A percentile compares a stretch with the other conserved stretches of the same genome.
phyloP scores from a whole-genome alignment of 2,329 filamentous ascomycete genomes.

The Aureobasidium sp. region DNA sequence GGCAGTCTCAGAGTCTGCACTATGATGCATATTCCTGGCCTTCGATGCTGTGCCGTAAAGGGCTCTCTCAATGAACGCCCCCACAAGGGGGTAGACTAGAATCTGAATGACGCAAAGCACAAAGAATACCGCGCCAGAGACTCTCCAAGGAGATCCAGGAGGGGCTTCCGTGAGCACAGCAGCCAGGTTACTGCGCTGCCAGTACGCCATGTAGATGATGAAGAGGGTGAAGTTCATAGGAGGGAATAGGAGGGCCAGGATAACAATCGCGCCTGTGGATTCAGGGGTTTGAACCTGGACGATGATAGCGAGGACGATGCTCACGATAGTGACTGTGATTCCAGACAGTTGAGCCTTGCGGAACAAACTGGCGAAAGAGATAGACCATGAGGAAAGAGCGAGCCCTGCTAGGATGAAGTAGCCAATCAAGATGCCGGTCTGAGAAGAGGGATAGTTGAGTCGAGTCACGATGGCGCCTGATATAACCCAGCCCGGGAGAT shows the following conservation, averaged over 20 bases:
- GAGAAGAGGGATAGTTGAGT: constrained; percentile 56
- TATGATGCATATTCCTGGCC: constrained; percentile 46
- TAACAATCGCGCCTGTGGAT: constrained; percentile 68
- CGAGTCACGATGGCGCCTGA: constrained; percentile 74
- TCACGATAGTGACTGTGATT: constrained; percentile 77
- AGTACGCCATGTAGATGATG: constrained; percentile 80
- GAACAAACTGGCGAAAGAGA: constrained; percentile 87
- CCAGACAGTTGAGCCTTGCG: constrained; percentile 89
- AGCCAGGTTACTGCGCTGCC: constrained; percentile 67
- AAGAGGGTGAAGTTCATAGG: constrained; percentile 93
- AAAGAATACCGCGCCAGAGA: constrained; percentile 82
- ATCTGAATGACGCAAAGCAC: constrained; percentile 82
- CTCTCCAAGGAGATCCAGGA: constrained; percentile 62
- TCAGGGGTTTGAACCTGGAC: constrained; percentile 77
- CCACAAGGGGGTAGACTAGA: constrained; percentile 79
- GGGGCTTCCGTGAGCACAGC: constrained; percentile 69
- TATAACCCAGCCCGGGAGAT: constrained; percentile 84
- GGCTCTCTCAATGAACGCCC: constrained; percentile 75
- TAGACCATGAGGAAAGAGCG: constrained; percentile 80
- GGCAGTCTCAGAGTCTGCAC: constrained; percentile 59
- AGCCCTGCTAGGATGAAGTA: constrained; percentile 83
- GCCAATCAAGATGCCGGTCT: constrained; percentile 49
- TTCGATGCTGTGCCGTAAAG: constrained; percentile 79
- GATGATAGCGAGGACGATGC: constrained; percentile 81
- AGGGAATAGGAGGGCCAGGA: constrained; percentile 81